Evolutionary conservation across 2,329 filamentous ascomycete species (phyloP).

Genomic region (Colletotrichum phormii): DNA sequence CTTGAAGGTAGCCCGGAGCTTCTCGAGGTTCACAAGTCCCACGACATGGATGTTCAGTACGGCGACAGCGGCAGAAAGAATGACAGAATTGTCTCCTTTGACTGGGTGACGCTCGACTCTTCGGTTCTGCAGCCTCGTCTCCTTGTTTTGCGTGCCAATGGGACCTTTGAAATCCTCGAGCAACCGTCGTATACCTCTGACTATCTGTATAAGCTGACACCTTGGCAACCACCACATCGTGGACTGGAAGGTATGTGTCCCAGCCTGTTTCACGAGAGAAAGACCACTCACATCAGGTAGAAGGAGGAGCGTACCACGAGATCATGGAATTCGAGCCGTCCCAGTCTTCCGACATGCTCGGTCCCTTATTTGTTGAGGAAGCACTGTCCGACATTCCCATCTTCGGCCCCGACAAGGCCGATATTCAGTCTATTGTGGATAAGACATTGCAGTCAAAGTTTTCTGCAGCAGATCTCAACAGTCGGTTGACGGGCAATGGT

Average conservation of each 20-base stretch:
- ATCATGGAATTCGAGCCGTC: constrained; percentile 69
- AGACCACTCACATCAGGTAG: constrained; percentile 50
- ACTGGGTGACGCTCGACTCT: constrained; percentile 72
- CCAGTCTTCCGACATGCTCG: constrained; percentile 64
- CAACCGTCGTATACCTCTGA: constrained; percentile 69
- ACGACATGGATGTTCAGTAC: constrained; percentile 72
- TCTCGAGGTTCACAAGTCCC: constrained; percentile 68
- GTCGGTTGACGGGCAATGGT: constrained; percentile 1
- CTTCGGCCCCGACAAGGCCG: constrained; percentile 64
- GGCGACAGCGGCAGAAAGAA: constrained; percentile 62
- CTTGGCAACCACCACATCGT: constrained; percentile 70
- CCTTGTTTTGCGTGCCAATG: constrained; percentile 69
- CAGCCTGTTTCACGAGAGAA: background rate
- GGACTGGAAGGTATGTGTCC: constrained; percentile 62
- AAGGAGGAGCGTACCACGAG: constrained; percentile 63
- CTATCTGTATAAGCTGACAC: constrained; percentile 70
- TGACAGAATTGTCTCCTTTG: constrained; percentile 74
- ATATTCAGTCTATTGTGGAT: constrained; percentile 51
- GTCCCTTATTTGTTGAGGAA: constrained; percentile 65
- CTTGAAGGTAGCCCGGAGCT: constrained; percentile 66
- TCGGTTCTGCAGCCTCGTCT: constrained; percentile 67
- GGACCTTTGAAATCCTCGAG: constrained; percentile 71
- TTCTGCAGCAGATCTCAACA: constrained; percentile 27
- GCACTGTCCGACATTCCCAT: constrained; percentile 65
- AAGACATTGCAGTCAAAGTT: constrained; percentile 31